Percentiles rank a stretch among this genome's conserved stretches.
Evolutionary conservation across 345 rosid genomes (phyloP).

Genomic region (Linum usitatissimum): DNA sequence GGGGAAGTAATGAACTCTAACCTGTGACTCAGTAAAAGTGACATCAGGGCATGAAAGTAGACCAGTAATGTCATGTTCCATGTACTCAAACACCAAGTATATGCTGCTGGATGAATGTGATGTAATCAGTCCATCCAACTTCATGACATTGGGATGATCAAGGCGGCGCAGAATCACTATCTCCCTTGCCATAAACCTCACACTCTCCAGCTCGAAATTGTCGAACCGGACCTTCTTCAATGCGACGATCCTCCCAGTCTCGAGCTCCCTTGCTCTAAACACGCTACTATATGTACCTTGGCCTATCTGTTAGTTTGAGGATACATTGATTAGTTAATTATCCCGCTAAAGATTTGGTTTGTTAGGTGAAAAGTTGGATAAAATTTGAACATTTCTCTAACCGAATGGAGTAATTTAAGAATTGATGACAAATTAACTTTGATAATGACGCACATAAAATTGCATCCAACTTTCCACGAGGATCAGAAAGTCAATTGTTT

Average conservation of each 20-base stretch:
- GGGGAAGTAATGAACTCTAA: too few relatives aligned
- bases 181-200: constrained; percentile 1
- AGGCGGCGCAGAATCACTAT: constrained; percentile 1
- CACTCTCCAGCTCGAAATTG: constrained; percentile 1
- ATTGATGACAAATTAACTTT: too few relatives aligned
- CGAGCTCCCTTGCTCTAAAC: not conserved
- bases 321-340: not conserved
- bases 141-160: not conserved
- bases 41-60: not conserved
- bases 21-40: not conserved
- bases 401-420: too few relatives aligned
- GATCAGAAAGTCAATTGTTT: too few relatives aligned
- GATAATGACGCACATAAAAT: too few relatives aligned
- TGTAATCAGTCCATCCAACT: not conserved
- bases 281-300: constrained; percentile 4
- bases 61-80: constrained; percentile 1
- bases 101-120: not conserved
- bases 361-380: too few relatives aligned
- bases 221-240: constrained; percentile 6
- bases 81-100: constrained; percentile 1
- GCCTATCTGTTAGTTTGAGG: not conserved
- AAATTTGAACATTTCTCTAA: too few relatives aligned
- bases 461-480: too few relatives aligned
- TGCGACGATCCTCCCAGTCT: not conserved
- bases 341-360: not conserved